Conservation (phyloP, 805 yeast genomes). For the Candida ovalis region DNA sequence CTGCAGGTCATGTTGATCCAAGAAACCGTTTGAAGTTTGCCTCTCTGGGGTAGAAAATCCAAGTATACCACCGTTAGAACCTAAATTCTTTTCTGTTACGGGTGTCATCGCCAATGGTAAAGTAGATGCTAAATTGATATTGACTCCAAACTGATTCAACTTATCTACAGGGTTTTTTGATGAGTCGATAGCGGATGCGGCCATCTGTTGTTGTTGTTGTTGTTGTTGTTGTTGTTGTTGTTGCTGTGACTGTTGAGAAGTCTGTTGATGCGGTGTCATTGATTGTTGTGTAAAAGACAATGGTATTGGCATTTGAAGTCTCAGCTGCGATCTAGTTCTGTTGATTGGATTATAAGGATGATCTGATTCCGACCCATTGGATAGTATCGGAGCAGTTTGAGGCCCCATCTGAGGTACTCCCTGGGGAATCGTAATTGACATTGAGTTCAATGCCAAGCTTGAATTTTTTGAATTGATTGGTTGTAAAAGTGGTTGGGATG, state of each 20-base stretch:
- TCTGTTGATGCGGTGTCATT: neutral
- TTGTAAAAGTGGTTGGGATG: constrained; percentile 45
- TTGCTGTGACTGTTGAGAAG: neutral
- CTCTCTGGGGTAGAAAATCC: constrained; percentile 22
- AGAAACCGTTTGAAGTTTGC: constrained; percentile 1
- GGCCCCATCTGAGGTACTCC: constrained; percentile 20
- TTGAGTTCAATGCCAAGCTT: constrained; percentile 2
- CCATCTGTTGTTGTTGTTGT: constrained; percentile 28
- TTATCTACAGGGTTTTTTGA: constrained; percentile 13
- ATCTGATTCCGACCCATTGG: constrained; percentile 14
- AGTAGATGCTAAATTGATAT: constrained; percentile 65
- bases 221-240: constrained; percentile 28
- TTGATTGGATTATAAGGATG: constrained; percentile 7
- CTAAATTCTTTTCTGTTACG: constrained; percentile 50
- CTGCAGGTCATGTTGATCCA: neutral
- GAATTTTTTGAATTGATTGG: constrained; percentile 47
- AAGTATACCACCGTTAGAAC: constrained; percentile 10
- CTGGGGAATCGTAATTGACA: constrained; percentile 1
- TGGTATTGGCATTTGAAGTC: constrained; percentile 76
- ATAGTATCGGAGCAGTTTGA: constrained; percentile 26
- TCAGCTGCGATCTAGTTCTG: constrained; percentile 51
- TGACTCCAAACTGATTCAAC: constrained; percentile 36
- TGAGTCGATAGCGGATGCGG: neutral
- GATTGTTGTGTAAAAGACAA: constrained; percentile 36
- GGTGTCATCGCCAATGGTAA: constrained; percentile 77